phyloP scores from a whole-genome alignment of 2,329 filamentous ascomycete genomes.

The Neopestalotiopsis sp. region DNA sequence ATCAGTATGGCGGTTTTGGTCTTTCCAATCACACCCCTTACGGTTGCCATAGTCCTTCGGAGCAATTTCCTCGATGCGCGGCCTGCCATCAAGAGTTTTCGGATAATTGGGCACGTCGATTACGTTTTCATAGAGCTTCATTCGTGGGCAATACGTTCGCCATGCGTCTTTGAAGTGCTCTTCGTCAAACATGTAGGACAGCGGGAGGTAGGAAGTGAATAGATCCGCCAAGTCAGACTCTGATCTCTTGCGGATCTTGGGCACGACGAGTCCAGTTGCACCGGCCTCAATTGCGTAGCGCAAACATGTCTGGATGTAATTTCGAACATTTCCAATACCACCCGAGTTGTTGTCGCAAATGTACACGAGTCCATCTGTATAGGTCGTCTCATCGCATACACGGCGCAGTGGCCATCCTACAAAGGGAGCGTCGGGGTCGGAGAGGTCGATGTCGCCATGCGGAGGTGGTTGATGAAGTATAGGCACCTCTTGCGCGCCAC shows the following conservation, averaged over 20 bases:
- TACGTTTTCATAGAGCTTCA: constrained; percentile 46
- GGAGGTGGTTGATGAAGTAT: constrained; percentile 7
- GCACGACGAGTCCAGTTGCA: constrained; percentile 51
- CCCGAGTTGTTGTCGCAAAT: constrained; percentile 58
- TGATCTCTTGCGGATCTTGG: constrained; percentile 50
- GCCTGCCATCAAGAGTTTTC: constrained; percentile 39
- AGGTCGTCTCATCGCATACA: constrained; percentile 48
- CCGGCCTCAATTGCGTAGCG: constrained; percentile 55
- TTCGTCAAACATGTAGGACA: constrained; percentile 55
- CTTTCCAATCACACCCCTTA: constrained; percentile 44
- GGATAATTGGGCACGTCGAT: constrained; percentile 44
- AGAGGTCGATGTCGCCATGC: constrained; percentile 40
- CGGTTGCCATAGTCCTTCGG: constrained; percentile 46
- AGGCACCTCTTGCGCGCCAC: constrained; percentile 20
- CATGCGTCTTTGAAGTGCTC: constrained; percentile 48
- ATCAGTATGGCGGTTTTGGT: constrained; percentile 48
- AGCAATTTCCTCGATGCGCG: constrained; percentile 45
- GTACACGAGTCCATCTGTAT: constrained; percentile 49
- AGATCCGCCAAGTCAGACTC: constrained; percentile 47
- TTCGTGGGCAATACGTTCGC: constrained; percentile 45
- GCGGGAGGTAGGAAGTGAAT: constrained; percentile 44
- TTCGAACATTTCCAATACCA: constrained; percentile 56
- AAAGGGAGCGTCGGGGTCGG: constrained; percentile 46
- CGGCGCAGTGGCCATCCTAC: constrained; percentile 51
- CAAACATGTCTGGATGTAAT: constrained; percentile 56